phyloP scores from a whole-genome alignment of 106 monocot species.

The Narthecium ossifragum region DNA sequence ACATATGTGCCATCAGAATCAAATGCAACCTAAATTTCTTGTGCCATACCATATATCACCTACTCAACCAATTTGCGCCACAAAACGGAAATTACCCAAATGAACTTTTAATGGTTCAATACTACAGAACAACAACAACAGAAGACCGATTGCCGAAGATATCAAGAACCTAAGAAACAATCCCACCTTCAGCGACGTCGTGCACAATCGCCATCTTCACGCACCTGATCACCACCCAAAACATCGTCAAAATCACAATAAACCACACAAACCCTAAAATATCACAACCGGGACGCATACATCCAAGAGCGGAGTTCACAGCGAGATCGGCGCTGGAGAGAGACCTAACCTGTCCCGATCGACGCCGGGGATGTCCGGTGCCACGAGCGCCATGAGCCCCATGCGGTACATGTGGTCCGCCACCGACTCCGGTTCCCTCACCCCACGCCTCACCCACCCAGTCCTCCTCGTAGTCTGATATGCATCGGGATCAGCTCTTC shows the following conservation, averaged over 20 bases:
- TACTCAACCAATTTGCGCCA: too few species aligned
- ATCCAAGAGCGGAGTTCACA: background rate
- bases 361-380: slow-evolving; percentile 46
- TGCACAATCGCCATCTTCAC: slow-evolving; percentile 91
- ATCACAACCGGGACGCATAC: background rate
- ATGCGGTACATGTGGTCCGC: slow-evolving; percentile 99
- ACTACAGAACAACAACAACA: too few species aligned
- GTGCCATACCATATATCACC: too few species aligned
- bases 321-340: background rate
- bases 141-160: too few species aligned
- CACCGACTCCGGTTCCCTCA: slow-evolving; percentile 80
- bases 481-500: background rate
- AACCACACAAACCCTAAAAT: background rate
- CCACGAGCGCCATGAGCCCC: slow-evolving; percentile 83
- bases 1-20: too few species aligned
- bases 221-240: slow-evolving; percentile 31
- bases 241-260: background rate
- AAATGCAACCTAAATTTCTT: too few species aligned
- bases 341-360: slow-evolving; percentile 70
- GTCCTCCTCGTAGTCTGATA: slow-evolving; percentile 84
- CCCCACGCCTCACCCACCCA: slow-evolving; percentile 77
- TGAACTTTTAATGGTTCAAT: too few species aligned
- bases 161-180: background rate
- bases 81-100: too few species aligned
- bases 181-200: slow-evolving; percentile 80